Base-by-base conservation (phyloP, 169 alveolate species). In the Perkinsus olseni region DNA sequence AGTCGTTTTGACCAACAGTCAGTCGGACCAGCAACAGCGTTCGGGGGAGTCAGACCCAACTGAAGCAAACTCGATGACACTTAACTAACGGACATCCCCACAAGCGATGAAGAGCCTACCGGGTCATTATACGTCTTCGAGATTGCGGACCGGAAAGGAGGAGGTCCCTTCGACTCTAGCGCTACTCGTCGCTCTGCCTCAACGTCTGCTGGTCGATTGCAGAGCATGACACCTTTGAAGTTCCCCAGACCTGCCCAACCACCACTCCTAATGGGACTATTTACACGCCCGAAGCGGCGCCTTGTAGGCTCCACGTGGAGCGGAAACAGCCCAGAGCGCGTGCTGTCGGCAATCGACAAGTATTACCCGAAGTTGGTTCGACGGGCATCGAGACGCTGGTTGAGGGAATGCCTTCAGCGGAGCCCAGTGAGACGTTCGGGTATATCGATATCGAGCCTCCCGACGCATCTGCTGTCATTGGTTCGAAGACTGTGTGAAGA, bases 211-310 rank as follows among this genome's bases (percentile, higher is more conserved):
- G 92, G 92, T 8, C 92, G 50, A 40, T 91, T 91, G 37, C 92
- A 91, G n/a, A 91, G 48, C 92, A 91, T 91, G 38, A 91, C 92
- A 10, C 92, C 92, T 40, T 91, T 91, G 92, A 91, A 91, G 50
- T 91, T 91, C 31, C 92, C 92, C 36, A 91, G 92, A 31, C 92
- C 92, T 34, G 92, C 50, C 3, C 50, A 40, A 6, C 50, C 50
- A 40, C 50, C n/a, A n/a, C n/a, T n/a, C n/a, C n/a, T n/a, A n/a
- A n/a, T n/a, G n/a, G n/a, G n/a, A n/a, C n/a, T n/a, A n/a, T n/a
- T n/a, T n/a, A n/a, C n/a, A n/a, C n/a, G n/a, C n/a, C n/a, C n/a
- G n/a, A n/a, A n/a, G n/a, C n/a, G n/a, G n/a, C n/a, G n/a, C n/a
- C n/a, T n/a, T n/a, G n/a, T n/a, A n/a, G n/a, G n/a, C n/a, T n/a